Evolutionary conservation across 2,329 filamentous ascomycete species (phyloP).

Genomic region (Arthrobotrys musiformis): DNA sequence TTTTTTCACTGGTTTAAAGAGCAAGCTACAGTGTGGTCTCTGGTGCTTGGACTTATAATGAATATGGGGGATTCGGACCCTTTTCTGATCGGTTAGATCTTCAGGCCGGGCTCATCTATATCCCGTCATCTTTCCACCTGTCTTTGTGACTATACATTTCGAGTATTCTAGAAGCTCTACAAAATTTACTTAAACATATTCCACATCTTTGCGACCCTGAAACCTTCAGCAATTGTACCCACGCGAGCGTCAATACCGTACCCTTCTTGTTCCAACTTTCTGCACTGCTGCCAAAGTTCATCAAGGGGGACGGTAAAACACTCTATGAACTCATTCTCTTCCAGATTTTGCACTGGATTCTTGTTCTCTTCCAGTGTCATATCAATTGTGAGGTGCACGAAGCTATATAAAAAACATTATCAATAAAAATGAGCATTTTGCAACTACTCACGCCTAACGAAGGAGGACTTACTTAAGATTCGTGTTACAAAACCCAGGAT

Average conservation of each 20-base stretch:
- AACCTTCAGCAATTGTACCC: conserved; percentile 63
- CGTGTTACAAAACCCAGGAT: conserved; percentile 58
- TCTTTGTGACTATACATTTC: no score
- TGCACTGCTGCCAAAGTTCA: conserved; percentile 65
- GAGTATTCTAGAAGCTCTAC: no score
- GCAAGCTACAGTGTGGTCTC: background rate
- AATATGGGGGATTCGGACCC: background rate
- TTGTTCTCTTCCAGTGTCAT: conserved; percentile 64
- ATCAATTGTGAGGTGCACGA: conserved; percentile 67
- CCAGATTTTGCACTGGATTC: conserved; percentile 65
- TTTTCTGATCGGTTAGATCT: background rate
- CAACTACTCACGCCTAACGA: conserved; percentile 62
- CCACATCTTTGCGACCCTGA: conserved; percentile 62
- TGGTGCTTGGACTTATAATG: background rate
- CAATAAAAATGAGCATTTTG: conserved; percentile 66
- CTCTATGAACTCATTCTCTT: conserved; percentile 69
- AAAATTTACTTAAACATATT: conserved; percentile 59
- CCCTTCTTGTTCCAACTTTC: conserved; percentile 63
- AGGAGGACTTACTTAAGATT: conserved; percentile 55
- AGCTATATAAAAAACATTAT: conserved; percentile 62
- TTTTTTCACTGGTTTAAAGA: background rate
- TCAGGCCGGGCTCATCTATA: no score
- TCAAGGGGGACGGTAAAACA: conserved; percentile 66
- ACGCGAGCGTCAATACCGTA: conserved; percentile 63
- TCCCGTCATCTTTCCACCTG: no score